phyloP scores from a whole-genome alignment of 139 green algal species.

The Eudorina sp. region DNA sequence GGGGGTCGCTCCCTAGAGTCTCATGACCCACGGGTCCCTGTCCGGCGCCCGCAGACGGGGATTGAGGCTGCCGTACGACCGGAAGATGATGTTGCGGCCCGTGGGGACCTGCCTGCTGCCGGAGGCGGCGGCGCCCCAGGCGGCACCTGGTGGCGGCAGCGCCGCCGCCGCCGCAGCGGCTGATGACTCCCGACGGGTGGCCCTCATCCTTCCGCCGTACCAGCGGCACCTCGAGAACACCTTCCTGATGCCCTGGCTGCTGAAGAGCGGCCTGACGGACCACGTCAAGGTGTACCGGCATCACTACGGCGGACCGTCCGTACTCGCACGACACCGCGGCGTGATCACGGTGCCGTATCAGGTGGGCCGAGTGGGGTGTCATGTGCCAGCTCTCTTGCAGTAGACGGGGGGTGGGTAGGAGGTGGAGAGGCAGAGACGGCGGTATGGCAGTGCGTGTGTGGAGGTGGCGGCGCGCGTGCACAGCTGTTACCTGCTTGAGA shows the following conservation, averaged over 20 bases:
- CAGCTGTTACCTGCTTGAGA: too few species aligned
- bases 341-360: constrained; percentile 34
- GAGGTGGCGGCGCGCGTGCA: too few species aligned
- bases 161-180: background rate
- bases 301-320: constrained; percentile 14
- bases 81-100: background rate
- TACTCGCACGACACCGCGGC: constrained; percentile 20
- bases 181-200: background rate
- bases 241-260: constrained; percentile 4
- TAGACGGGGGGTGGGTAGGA: too few species aligned
- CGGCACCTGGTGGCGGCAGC: background rate
- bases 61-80: background rate
- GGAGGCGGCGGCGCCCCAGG: background rate
- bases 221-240: background rate
- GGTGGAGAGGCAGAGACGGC: too few species aligned
- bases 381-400: too few species aligned
- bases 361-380: background rate
- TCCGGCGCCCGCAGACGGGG: constrained; percentile 11
- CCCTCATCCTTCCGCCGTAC: background rate
- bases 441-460: too few species aligned
- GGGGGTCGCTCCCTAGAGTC: too few species aligned
- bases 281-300: constrained; percentile 3
- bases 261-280: background rate
- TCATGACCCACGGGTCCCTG: too few species aligned
- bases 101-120: constrained; percentile 25